Conservation (phyloP, 805 yeast species). For the Saccharomycopsis sp. region DNA sequence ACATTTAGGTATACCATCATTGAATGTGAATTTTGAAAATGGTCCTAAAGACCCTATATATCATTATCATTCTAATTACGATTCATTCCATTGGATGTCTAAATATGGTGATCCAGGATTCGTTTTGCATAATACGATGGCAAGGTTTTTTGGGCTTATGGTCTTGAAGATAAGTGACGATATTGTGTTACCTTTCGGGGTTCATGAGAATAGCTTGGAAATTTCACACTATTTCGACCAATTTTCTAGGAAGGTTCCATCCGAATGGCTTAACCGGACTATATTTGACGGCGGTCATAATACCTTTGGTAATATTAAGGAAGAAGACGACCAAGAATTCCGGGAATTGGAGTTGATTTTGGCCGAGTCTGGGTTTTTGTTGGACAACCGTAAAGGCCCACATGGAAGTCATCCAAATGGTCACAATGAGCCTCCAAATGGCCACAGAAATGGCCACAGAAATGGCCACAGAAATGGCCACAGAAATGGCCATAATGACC, state of each 20-base stretch:
- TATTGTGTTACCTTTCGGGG: constrained; percentile 39
- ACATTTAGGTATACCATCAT: constrained; percentile 52
- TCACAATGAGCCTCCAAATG: background rate
- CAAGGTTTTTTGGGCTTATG: constrained; percentile 46
- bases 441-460: background rate
- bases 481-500: constrained; percentile 10
- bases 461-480: background rate
- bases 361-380: background rate
- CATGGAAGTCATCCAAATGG: background rate
- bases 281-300: constrained; percentile 9
- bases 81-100: constrained; percentile 66
- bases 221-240: constrained; percentile 39
- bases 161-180: constrained; percentile 43
- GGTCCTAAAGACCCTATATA: constrained; percentile 50
- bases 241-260: constrained; percentile 33
- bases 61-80: constrained; percentile 73
- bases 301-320: background rate
- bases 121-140: constrained; percentile 48
- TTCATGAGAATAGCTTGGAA: constrained; percentile 26
- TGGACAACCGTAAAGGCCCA: background rate
- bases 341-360: background rate
- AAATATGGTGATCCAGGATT: constrained; percentile 57
- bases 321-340: background rate
- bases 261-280: constrained; percentile 30
- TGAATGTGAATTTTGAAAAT: constrained; percentile 50